Base-by-base conservation (phyloP, 2,329 filamentous ascomycete species). In the Curvularia spicifera region DNA sequence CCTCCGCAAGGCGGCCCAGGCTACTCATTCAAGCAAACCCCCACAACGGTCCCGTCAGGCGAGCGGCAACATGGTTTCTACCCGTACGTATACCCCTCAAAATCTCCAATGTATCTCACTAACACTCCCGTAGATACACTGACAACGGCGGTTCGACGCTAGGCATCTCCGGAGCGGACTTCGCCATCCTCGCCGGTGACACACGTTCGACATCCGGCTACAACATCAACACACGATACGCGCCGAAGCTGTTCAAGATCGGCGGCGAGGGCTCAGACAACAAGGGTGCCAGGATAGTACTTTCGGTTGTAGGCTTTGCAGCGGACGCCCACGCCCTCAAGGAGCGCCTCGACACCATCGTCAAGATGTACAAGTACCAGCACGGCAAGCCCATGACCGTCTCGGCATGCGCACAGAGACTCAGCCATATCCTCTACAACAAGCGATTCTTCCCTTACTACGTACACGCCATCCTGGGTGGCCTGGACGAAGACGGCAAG, bases 401-500 rank as follows among this genome's bases (percentile, higher is more conserved):
- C 73, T 89, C 91, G 72, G 95, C 95, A 48, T 98, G 94, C 80
- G 96, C 95, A 55, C 94, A 98, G 81, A 89, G 94, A 56, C 85
- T 99, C 61, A 94, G 91, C 40, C 97, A 96, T 46, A 96, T 99
- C 67, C 88, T 99, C 56, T 99, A 99, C 83, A 85, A 89, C 79
- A 98, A 98, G 83, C 91, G 95, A 48, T 99, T 99, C 84, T 99
- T 99, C 84, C 95, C 95, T 22, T 99, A 97, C 86, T 99, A 99
- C 79, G 91, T 96, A 57, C 88, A 94, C 72, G 94, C 94, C 31
- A 98, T 99, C 77, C 84, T 99, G 46, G 95, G 91, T 46, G 95
- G 95, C 20, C 81, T 99, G 61, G 96, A 99, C 71, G 95, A 98
- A 81, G 89, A 98, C 63, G 95, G 95, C 69, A 91, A 89, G 78